Evolutionary conservation across 108 stramenopile genomes (phyloP).

Genomic region (Heterococcus sp.): DNA sequence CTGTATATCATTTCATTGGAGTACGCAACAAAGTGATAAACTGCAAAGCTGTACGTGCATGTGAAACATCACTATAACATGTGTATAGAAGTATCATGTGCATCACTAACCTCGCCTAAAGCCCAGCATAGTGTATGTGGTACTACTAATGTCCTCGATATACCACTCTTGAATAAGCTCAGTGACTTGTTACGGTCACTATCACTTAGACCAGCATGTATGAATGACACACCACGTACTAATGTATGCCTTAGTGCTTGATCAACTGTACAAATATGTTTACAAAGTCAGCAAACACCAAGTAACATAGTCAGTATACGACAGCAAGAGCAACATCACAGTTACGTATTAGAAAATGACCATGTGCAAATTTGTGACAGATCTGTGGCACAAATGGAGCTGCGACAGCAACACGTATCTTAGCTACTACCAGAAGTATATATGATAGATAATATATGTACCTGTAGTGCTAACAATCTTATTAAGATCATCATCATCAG

Average conservation of each 20-base stretch:
- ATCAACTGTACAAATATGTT: slow-evolving; percentile 60
- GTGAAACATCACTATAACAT: too few relatives aligned
- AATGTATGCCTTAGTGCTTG: slow-evolving; percentile 79
- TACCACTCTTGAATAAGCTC: not conserved
- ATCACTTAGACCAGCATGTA: slow-evolving; percentile 81
- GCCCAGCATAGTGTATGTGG: slow-evolving; percentile 83
- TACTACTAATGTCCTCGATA: slow-evolving; percentile 61
- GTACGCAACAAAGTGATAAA: too few relatives aligned
- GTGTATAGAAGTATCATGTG: too few relatives aligned
- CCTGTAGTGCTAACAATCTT: too few relatives aligned
- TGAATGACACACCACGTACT: slow-evolving; percentile 79
- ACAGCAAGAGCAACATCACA: not conserved
- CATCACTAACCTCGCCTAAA: slow-evolving; percentile 43
- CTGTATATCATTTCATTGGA: too few relatives aligned
- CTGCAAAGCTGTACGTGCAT: too few relatives aligned
- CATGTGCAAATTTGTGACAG: too few relatives aligned
- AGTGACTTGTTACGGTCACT: slow-evolving; percentile 57
- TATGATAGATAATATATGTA: too few relatives aligned
- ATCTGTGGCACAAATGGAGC: too few relatives aligned
- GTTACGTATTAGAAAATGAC: not conserved
- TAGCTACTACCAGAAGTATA: too few relatives aligned
- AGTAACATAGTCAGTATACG: not conserved
- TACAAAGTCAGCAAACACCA: too few relatives aligned
- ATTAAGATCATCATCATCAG: not conserved
- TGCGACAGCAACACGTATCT: too few relatives aligned